phyloP scores from a whole-genome alignment of 345 rosid genomes.

The Acer saccharum region DNA sequence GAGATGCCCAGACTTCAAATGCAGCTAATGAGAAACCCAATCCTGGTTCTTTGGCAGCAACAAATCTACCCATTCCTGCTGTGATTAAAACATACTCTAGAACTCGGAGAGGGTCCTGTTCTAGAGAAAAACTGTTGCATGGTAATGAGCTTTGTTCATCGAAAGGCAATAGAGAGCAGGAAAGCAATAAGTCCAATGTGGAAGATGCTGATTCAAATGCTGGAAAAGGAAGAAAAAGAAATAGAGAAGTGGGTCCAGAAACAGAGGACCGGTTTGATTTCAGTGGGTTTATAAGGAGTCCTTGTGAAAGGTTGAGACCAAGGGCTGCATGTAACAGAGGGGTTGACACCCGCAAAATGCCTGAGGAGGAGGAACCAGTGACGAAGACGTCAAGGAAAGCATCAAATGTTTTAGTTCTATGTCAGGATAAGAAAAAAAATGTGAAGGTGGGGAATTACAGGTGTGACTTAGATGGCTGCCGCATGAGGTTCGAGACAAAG shows the following conservation, averaged over 20 bases:
- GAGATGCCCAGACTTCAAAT: constrained; percentile 22
- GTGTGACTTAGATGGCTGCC: constrained; percentile 86
- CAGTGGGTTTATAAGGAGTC: constrained; percentile 74
- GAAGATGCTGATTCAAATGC: constrained; percentile 23
- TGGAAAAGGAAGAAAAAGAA: constrained; percentile 55
- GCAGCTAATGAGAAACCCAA: constrained; percentile 27
- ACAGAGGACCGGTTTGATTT: constrained; percentile 31
- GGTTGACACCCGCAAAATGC: constrained; percentile 21
- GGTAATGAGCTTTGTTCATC: constrained; percentile 31
- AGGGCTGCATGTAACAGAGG: constrained; percentile 41
- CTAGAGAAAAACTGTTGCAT: constrained; percentile 24
- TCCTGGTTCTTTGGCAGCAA: constrained; percentile 14
- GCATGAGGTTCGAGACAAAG: constrained; percentile 76
- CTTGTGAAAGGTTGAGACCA: constrained; percentile 98
- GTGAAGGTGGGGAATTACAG: constrained; percentile 38
- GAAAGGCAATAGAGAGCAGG: constrained; percentile 22
- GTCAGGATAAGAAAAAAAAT: constrained; percentile 34
- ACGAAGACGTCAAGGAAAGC: constrained; percentile 46
- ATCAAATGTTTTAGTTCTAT: constrained; percentile 26
- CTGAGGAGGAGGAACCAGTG: constrained; percentile 36
- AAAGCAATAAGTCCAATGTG: constrained; percentile 22
- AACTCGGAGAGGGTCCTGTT: constrained; percentile 35
- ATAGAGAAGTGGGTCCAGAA: constrained; percentile 46
- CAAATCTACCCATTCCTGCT: constrained; percentile 18
- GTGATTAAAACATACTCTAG: constrained; percentile 25